Percentiles rank a stretch among this genome's conserved stretches.
Evolutionary conservation across 441 rosid species (phyloP).

Genomic region (Viola pubescens): DNA sequence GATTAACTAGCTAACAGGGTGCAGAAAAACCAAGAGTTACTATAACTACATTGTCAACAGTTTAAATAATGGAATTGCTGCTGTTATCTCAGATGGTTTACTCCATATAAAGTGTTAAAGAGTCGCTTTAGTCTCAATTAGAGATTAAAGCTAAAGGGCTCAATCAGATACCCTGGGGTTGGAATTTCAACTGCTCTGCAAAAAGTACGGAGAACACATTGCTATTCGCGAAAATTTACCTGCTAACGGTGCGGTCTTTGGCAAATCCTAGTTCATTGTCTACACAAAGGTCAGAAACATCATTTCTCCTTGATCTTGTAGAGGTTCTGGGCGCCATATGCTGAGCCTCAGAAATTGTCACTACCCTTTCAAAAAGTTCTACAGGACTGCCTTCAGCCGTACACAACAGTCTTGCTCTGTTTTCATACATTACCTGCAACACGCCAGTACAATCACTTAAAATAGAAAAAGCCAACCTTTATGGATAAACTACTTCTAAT

Average conservation of each 20-base stretch:
- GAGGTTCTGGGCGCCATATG: constrained; percentile 75
- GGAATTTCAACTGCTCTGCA: neutral
- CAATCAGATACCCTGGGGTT: too few relatives aligned
- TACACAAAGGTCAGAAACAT: constrained; percentile 72
- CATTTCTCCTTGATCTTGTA: constrained; percentile 69
- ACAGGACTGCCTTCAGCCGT: constrained; percentile 80
- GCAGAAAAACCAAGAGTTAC: too few relatives aligned
- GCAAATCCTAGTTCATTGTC: constrained; percentile 94
- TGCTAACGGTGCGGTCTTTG: constrained; percentile 92
- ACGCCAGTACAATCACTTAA: neutral
- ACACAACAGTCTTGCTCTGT: constrained; percentile 69
- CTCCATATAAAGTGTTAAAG: too few relatives aligned
- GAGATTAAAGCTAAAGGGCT: neutral
- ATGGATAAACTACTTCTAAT: too few relatives aligned
- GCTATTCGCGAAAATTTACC: constrained; percentile 31
- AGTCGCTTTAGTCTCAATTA: too few relatives aligned
- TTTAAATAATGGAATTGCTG: neutral
- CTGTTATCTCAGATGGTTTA: neutral
- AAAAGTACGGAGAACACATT: neutral
- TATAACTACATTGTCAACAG: neutral
- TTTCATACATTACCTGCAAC: constrained; percentile 90
- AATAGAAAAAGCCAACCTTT: neutral
- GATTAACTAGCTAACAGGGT: too few relatives aligned
- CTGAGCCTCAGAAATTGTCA: constrained; percentile 75
- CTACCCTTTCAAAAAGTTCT: constrained; percentile 58